These are phyloP conservation scores for Hibiscus trionum DNA, from an alignment of 345 rosid genomes.

Conservation along the genomic window DNA sequence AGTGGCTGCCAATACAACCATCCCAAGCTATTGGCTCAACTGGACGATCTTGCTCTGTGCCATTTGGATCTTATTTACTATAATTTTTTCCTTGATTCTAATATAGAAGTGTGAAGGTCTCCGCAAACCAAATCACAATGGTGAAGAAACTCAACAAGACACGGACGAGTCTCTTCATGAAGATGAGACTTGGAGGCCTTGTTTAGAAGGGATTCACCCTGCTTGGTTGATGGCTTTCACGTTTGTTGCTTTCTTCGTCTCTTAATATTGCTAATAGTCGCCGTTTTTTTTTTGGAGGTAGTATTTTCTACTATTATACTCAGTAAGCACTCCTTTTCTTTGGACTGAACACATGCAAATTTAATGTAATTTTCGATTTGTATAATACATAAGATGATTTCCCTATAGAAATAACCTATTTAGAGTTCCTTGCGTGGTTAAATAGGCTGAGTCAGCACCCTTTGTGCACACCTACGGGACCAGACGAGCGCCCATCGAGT, in stretches of 20 bases:
- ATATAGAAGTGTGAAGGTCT: conserved; percentile 60
- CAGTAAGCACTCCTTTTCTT: conserved; percentile 48
- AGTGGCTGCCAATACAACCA: conserved; percentile 51
- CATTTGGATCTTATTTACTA: conserved; percentile 40
- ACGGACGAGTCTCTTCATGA: conserved; percentile 42
- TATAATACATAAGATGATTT: too few relatives aligned
- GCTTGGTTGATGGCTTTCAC: conserved; percentile 88
- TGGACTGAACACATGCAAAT: neutral
- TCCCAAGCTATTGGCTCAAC: conserved; percentile 69
- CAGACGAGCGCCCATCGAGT: too few relatives aligned
- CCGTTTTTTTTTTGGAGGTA: conserved; percentile 47
- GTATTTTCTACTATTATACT: conserved; percentile 86
- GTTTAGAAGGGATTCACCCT: conserved; percentile 74
- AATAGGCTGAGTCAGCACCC: too few relatives aligned
- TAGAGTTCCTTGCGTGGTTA: too few relatives aligned
- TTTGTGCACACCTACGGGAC: too few relatives aligned
- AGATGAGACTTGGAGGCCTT: conserved; percentile 84
- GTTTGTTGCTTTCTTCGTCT: conserved; percentile 58
- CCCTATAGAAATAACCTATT: conserved; percentile 3
- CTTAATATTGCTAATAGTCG: conserved; percentile 37
- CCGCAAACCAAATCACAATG: neutral
- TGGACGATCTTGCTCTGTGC: conserved; percentile 82
- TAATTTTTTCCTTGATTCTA: conserved; percentile 34
- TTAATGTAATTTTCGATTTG: too few relatives aligned
- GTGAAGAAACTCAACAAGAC: conserved; percentile 34